Conservation (phyloP, 495 filamentous ascomycete species). For the Penicillium alfredii region DNA sequence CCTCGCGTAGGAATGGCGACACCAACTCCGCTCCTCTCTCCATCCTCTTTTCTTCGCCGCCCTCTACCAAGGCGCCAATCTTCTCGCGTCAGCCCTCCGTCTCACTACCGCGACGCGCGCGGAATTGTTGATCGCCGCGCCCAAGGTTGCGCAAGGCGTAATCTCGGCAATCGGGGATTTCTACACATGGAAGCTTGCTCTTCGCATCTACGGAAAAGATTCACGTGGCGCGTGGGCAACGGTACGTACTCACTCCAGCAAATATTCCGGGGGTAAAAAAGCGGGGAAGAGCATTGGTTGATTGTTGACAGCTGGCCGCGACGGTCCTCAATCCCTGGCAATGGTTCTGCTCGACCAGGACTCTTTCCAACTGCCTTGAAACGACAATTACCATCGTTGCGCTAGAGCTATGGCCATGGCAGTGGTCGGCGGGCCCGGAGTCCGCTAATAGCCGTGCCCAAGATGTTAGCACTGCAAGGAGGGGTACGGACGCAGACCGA, state of each 20-base stretch:
- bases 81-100: slow-evolving; percentile 43
- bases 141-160: slow-evolving; percentile 68
- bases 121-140: slow-evolving; percentile 61
- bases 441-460: slow-evolving; percentile 4
- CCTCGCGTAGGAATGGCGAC: slow-evolving; percentile 75
- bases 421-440: slow-evolving; percentile 36
- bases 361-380: slow-evolving; percentile 90
- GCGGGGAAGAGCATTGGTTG: background rate
- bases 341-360: slow-evolving; percentile 91
- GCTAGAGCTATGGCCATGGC: slow-evolving; percentile 84
- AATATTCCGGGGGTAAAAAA: no score
- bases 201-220: slow-evolving; percentile 60
- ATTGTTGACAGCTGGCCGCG: slow-evolving; percentile 46
- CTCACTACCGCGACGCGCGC: slow-evolving; percentile 47
- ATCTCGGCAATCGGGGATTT: slow-evolving; percentile 77
- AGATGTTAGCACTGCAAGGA: slow-evolving; percentile 3
- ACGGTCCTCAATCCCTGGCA: slow-evolving; percentile 87
- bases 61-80: slow-evolving; percentile 60
- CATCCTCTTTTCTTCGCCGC: slow-evolving; percentile 80
- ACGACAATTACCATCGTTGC: slow-evolving; percentile 78
- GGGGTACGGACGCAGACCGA: slow-evolving; percentile 6
- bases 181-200: slow-evolving; percentile 81
- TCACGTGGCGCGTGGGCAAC: slow-evolving; percentile 61
- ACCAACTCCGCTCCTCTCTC: slow-evolving; percentile 86
- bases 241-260: no score